Conservation (phyloP, 495 filamentous ascomycete genomes). For the Darksidea phi region DNA sequence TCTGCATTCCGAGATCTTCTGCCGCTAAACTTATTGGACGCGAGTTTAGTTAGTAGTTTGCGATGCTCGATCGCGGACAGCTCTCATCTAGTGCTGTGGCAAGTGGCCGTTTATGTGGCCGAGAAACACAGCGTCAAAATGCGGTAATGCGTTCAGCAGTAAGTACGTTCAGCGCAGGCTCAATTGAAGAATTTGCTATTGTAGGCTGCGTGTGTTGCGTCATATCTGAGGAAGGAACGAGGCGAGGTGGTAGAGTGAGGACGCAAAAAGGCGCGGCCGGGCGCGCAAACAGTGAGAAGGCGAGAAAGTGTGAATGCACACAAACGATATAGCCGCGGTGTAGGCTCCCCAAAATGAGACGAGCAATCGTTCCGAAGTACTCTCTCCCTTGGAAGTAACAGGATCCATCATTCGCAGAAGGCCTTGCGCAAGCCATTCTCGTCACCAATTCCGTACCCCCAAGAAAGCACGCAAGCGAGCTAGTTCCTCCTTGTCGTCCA, state of each 20-base stretch:
- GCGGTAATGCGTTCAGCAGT: neutral
- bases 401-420: too few species aligned
- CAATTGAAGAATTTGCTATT: too few species aligned
- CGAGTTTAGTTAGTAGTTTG: neutral
- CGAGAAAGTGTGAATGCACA: too few species aligned
- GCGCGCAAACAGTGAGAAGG: neutral
- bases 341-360: too few species aligned
- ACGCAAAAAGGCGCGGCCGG: neutral
- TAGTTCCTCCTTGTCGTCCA: conserved; percentile 51
- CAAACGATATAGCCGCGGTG: too few species aligned
- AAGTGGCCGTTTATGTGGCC: too few species aligned
- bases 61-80: neutral
- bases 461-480: conserved; percentile 44
- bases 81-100: too few species aligned
- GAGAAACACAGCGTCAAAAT: neutral
- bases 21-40: neutral
- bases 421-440: too few species aligned
- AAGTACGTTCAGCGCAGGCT: too few species aligned
- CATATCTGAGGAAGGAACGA: neutral
- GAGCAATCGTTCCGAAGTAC: too few species aligned
- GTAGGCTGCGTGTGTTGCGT: neutral
- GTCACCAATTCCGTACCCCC: neutral
- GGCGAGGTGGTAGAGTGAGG: neutral
- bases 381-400: too few species aligned
- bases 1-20: too few species aligned